Base-by-base conservation (phyloP, 129 eudicot genomes). In the Mikania micrantha region DNA sequence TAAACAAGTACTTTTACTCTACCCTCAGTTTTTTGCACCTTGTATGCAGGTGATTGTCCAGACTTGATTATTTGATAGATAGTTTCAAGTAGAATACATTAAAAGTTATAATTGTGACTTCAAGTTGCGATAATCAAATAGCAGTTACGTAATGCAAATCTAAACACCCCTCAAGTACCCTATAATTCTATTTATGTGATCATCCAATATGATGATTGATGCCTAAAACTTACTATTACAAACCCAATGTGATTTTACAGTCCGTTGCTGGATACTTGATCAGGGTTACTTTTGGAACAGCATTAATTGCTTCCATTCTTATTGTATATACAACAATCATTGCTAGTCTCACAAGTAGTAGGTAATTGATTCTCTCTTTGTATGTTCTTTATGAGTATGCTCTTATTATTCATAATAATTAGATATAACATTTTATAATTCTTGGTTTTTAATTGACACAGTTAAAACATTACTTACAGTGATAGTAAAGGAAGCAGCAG, bases 281-380 rank as follows among this genome's bases (percentile, higher is more conserved):
- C 79, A 82, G 98, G 76, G 96, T 93, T 77, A 78, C 92, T 50
- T 88, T 93, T 57, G 98, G 96, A 79, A 93, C 96, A 52, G 80
- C 98, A 17, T 72, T 93, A 41, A 75, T 88, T 84, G 98, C 95
- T 69, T 93, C 98, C 49, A 84, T 93, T 70, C 90, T 93, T 57
- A 58, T 93, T 49, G 98, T 93, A 13, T 86, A 62, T 58, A 93
- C 98, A 22, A 78, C 98, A 40, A 93, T 93, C 27, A 77, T 88
- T 74, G 95, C 95, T 67, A 76, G 88, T 62, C 71, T 78, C 60
- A 76, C 98, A 2, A 81, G 95, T 79, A 82, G 83, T 72, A 90
- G 98, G 98, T 93, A 82, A 48, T 29, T 48, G 25, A 69, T 71
- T 58, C 32, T 79, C 11, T 52, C 19, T 9, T 64, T 39, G 9